These are phyloP conservation scores for Exobasidium cylindrosporum DNA, from an alignment of 1,284 basidiomycete genomes.

Conservation along the genomic window DNA sequence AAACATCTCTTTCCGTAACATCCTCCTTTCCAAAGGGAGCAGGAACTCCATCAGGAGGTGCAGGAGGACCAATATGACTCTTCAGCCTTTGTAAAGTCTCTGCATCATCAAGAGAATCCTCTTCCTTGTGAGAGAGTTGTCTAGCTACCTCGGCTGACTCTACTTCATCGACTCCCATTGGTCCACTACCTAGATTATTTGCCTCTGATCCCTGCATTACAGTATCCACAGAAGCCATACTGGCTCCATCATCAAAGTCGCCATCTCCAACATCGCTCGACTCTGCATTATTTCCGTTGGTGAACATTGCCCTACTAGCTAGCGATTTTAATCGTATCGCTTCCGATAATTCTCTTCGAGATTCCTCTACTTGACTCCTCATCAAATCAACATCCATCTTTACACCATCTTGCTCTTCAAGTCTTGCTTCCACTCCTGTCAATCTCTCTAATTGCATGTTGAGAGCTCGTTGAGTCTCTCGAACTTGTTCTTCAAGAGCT, in stretches of 20 bases:
- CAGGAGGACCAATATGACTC: conserved; percentile 35
- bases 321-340: not conserved
- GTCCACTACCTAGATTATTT: conserved; percentile 4
- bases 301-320: not conserved
- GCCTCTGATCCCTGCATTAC: conserved; percentile 22
- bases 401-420: conserved; percentile 78
- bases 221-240: conserved; percentile 46
- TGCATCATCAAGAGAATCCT: conserved; percentile 1
- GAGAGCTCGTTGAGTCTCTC: conserved; percentile 78
- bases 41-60: conserved; percentile 37
- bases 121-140: not conserved
- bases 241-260: conserved; percentile 47
- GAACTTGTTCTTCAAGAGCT: conserved; percentile 75
- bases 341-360: conserved; percentile 42
- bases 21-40: too few relatives aligned
- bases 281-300: not conserved
- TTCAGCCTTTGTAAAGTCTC: not conserved
- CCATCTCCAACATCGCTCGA: conserved; percentile 13
- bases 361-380: conserved; percentile 54
- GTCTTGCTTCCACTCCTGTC: conserved; percentile 73
- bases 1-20: conserved; percentile 2
- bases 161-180: conserved; percentile 20
- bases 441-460: conserved; percentile 80
- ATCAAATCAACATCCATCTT: conserved; percentile 70
- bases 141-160: conserved; percentile 9